phyloP scores from a whole-genome alignment of 805 yeast genomes.

The Henningerozyma blattae region DNA sequence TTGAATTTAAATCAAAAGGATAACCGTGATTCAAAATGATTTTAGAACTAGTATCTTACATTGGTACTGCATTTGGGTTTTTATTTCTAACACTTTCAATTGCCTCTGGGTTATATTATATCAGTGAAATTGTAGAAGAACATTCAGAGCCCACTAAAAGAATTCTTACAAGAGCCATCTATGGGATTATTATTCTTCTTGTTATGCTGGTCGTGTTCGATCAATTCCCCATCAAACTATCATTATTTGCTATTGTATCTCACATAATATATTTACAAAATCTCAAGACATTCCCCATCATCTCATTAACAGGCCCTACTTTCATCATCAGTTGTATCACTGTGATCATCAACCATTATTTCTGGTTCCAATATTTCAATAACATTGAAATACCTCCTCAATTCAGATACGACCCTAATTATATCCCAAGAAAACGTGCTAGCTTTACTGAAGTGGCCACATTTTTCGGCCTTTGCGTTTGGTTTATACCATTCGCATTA shows the following conservation, averaged over 20 bases:
- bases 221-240: slow-evolving; percentile 61
- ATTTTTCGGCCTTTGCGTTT: slow-evolving; percentile 83
- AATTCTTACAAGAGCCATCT: slow-evolving; percentile 51
- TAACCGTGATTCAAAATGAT: slow-evolving; percentile 44
- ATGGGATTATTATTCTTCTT: slow-evolving; percentile 42
- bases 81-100: slow-evolving; percentile 50
- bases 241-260: slow-evolving; percentile 55
- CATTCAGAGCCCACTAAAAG: slow-evolving; percentile 77
- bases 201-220: slow-evolving; percentile 58
- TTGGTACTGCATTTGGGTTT: slow-evolving; percentile 53
- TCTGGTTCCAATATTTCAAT: slow-evolving; percentile 82
- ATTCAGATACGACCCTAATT: slow-evolving; percentile 43
- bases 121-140: slow-evolving; percentile 88
- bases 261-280: slow-evolving; percentile 69
- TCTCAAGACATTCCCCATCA: slow-evolving; percentile 72
- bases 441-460: slow-evolving; percentile 86
- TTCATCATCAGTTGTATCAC: slow-evolving; percentile 61
- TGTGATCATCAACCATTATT: slow-evolving; percentile 68
- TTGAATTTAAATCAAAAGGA: too few species aligned
- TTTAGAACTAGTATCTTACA: slow-evolving; percentile 42
- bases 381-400: slow-evolving; percentile 59
- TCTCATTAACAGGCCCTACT: slow-evolving; percentile 56
- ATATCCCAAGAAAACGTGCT: slow-evolving; percentile 57
- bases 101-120: slow-evolving; percentile 85
- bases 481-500: slow-evolving; percentile 89